Conservation (phyloP, 192 early-diverging fungal species). For the Oehlia diaphana region DNA sequence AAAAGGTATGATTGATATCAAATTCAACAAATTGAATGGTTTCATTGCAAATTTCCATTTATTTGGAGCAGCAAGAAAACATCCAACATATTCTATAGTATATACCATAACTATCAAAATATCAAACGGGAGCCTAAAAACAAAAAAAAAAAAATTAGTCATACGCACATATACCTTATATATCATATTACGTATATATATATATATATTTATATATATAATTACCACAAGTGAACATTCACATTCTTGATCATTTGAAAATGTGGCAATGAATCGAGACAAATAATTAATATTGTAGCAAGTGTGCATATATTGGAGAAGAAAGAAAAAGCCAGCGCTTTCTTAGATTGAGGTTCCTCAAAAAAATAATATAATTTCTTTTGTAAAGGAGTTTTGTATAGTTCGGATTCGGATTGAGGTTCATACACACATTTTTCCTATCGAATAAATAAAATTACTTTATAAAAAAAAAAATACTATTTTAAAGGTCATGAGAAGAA, state of each 20-base stretch:
- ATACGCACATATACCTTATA: neutral
- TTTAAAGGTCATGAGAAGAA: too few species aligned
- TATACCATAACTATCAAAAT: neutral
- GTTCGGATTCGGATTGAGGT: neutral
- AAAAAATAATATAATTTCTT: conserved; percentile 13
- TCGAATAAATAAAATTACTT: neutral
- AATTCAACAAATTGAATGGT: neutral
- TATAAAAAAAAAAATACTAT: neutral
- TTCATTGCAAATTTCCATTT: neutral
- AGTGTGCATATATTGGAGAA: neutral
- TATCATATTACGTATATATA: neutral
- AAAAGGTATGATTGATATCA: neutral
- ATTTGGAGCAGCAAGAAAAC: neutral
- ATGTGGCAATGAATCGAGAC: neutral
- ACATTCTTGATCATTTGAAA: neutral
- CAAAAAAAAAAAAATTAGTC: neutral
- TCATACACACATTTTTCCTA: neutral
- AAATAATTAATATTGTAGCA: neutral
- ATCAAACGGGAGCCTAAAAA: neutral
- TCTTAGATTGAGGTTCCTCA: neutral
- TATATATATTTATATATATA: neutral
- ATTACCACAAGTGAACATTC: neutral
- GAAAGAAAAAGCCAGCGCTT: neutral
- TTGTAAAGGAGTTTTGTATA: neutral
- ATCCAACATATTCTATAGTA: neutral